Percentiles rank a stretch among this genome's conserved stretches.
These are phyloP conservation scores for Zasmidium cellare DNA, from an alignment of 2,329 filamentous ascomycete species.

Conservation along the genomic window DNA sequence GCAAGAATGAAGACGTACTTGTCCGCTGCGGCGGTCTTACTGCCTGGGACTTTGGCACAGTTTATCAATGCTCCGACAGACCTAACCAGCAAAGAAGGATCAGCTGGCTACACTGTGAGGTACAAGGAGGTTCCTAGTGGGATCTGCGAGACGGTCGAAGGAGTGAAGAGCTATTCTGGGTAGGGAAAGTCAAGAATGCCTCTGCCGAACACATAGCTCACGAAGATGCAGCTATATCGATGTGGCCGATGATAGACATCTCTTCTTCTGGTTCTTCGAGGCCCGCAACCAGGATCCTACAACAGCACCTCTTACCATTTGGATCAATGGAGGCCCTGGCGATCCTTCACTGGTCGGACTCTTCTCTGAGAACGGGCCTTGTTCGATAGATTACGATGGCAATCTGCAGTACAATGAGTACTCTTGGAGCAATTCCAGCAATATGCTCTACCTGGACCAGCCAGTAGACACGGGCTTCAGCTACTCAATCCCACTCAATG, in stretches of 20 bases:
- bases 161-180: slow-evolving; percentile 57
- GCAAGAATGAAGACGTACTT: background rate
- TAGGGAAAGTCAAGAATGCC: slow-evolving; percentile 56
- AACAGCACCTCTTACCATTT: slow-evolving; percentile 60
- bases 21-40: background rate
- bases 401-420: slow-evolving; percentile 53
- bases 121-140: slow-evolving; percentile 59
- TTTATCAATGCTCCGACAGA: slow-evolving; percentile 48
- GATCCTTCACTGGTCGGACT: slow-evolving; percentile 58
- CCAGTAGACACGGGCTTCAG: slow-evolving; percentile 61
- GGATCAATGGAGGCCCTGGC: slow-evolving; percentile 62
- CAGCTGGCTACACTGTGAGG: slow-evolving; percentile 53
- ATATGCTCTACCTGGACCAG: slow-evolving; percentile 71
- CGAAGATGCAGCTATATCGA: slow-evolving; percentile 40
- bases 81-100: slow-evolving; percentile 43
- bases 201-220: slow-evolving; percentile 41
- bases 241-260: slow-evolving; percentile 51
- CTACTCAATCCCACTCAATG: slow-evolving; percentile 49
- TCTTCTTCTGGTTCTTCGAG: slow-evolving; percentile 59
- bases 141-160: slow-evolving; percentile 58
- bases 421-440: slow-evolving; percentile 60
- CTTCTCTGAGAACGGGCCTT: slow-evolving; percentile 47
- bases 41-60: slow-evolving; percentile 29
- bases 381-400: slow-evolving; percentile 17
- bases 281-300: slow-evolving; percentile 52